Evolutionary conservation across 495 filamentous ascomycete genomes (phyloP).

Genomic region (Talaromyces liani): DNA sequence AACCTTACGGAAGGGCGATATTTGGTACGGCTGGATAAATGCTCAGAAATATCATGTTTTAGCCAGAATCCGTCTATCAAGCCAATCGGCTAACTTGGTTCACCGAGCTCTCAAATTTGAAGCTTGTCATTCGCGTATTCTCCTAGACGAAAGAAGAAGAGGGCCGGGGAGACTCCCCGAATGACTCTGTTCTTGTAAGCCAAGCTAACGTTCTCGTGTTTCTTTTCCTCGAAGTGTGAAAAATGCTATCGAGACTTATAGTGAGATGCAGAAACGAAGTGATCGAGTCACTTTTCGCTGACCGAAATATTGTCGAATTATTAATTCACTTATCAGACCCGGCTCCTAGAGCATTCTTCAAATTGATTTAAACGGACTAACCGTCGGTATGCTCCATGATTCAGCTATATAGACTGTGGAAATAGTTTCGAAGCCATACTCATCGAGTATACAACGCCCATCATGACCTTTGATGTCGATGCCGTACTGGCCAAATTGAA

Average conservation of each 20-base stretch:
- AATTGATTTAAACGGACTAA: too few relatives aligned
- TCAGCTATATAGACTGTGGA: too few relatives aligned
- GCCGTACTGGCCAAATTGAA: slow-evolving; percentile 20
- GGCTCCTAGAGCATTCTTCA: too few relatives aligned
- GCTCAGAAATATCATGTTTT: not conserved
- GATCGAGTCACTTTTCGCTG: not conserved
- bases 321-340: not conserved
- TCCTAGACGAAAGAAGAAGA: not conserved
- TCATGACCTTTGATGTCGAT: slow-evolving; percentile 21
- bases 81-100: not conserved
- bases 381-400: too few relatives aligned
- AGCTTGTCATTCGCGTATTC: not conserved
- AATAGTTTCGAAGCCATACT: too few relatives aligned
- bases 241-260: not conserved
- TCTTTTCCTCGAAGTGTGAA: not conserved
- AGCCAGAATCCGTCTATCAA: not conserved
- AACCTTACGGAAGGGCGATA: not conserved
- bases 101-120: not conserved
- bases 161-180: not conserved
- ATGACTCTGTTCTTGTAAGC: not conserved
- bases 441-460: not conserved
- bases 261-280: too few relatives aligned
- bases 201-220: not conserved
- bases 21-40: not conserved
- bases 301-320: not conserved